phyloP scores from a whole-genome alignment of 1,284 basidiomycete species.

The Phylloporus gajari region DNA sequence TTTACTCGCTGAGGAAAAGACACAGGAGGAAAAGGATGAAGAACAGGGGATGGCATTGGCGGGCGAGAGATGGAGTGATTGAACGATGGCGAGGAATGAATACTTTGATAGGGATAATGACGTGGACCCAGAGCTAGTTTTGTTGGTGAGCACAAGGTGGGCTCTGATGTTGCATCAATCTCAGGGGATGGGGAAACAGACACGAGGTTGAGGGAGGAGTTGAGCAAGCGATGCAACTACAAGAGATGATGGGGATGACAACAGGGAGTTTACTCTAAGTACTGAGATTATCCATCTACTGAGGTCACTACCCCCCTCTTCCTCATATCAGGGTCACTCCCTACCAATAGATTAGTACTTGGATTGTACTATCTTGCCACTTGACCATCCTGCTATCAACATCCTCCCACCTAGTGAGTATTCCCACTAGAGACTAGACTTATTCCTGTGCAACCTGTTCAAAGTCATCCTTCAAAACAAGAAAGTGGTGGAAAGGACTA shows the following conservation, averaged over 20 bases:
- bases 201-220: conserved; percentile 42
- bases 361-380: too few relatives aligned
- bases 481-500: too few relatives aligned
- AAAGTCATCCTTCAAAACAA: too few relatives aligned
- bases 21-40: conserved; percentile 78
- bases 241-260: conserved; percentile 40
- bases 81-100: conserved; percentile 67
- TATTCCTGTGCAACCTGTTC: too few relatives aligned
- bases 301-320: too few relatives aligned
- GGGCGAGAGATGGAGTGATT: conserved; percentile 67
- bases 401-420: too few relatives aligned
- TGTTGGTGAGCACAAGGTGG: conserved; percentile 28
- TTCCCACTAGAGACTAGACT: too few relatives aligned
- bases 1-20: conserved; percentile 81
- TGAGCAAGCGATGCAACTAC: conserved; percentile 24
- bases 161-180: conserved; percentile 37
- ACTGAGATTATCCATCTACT: too few relatives aligned
- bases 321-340: too few relatives aligned
- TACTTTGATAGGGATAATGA: conserved; percentile 81
- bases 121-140: conserved; percentile 58
- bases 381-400: too few relatives aligned
- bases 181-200: conserved; percentile 41
- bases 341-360: too few relatives aligned
- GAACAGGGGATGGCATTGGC: conserved; percentile 65
- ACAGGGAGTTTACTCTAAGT: too few relatives aligned